phyloP scores from a whole-genome alignment of 2,329 filamentous ascomycete genomes.

The Colletotrichum incanum region DNA sequence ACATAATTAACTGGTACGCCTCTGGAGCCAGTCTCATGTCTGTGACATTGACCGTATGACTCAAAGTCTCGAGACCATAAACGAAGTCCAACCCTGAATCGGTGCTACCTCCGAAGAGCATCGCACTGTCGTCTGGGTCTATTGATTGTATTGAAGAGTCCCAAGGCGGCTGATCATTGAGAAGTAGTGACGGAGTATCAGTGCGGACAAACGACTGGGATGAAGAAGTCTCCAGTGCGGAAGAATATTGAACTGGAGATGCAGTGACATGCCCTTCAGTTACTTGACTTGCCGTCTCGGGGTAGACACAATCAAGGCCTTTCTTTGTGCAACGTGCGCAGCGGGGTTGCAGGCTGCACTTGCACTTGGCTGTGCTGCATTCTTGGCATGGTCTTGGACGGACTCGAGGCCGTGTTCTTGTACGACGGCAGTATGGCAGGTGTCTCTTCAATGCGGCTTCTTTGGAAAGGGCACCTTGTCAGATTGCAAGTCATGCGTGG shows the following conservation, averaged over 20 bases:
- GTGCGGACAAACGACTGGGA: not conserved
- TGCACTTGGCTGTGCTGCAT: slow-evolving; percentile 37
- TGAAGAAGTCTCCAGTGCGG: not conserved
- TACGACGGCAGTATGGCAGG: slow-evolving; percentile 27
- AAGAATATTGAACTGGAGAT: not conserved
- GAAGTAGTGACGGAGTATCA: not conserved
- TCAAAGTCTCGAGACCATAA: not conserved
- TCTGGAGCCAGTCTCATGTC: not conserved
- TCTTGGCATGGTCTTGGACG: slow-evolving; percentile 34
- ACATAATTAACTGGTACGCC: too few species aligned
- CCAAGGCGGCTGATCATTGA: not conserved
- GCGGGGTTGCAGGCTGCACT: slow-evolving; percentile 28
- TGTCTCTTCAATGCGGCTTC: slow-evolving; percentile 30
- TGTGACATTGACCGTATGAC: not conserved
- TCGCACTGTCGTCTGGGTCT: not conserved
- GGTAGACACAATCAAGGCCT: slow-evolving; percentile 33
- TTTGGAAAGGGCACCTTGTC: not conserved
- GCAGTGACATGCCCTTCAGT: not conserved
- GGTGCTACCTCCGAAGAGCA: too few species aligned
- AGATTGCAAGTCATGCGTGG: not conserved
- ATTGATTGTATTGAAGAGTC: not conserved
- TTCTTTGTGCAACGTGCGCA: slow-evolving; percentile 35
- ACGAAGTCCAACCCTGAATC: not conserved
- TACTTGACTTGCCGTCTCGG: not conserved
- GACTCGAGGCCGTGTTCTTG: slow-evolving; percentile 13